Evolutionary conservation across 2,329 filamentous ascomycete genomes (phyloP), one percentile per base, ranked within the genome.

Genomic region (Fusarium denticulatum): DNA sequence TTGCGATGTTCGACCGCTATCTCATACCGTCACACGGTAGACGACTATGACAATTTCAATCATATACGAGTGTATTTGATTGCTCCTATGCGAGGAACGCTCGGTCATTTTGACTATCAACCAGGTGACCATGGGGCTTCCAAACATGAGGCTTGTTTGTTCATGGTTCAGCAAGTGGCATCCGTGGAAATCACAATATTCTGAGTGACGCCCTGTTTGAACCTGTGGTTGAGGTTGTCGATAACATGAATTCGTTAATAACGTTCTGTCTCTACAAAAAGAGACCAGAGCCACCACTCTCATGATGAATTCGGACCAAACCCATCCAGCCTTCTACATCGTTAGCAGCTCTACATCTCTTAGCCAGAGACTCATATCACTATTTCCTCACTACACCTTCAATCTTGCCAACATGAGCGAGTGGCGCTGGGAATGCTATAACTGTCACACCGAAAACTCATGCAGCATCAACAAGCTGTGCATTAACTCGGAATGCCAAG

Each of bases 31-130:
- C 65, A 59, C 46, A 53, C 52, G 40, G 49, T 24, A 28, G 15
- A 32, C 30, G 67, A 42, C 34, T 16, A 42, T 43, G 28, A 4
- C 34, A 18, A 34, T 69, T 69, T 64, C 67, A 69, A 69, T 14
- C 36, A 65, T 22, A n/a, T 24, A 42, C n/a, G 28, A 34, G 16
- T 36, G 47, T 52, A 39, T 11, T 4, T 47, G 39, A 30, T 49
- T 40, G 46, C 45, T 53, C 39, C 16, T 0, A n/a, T 50, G 43
- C 37, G 28, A 46, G 16, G 4, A 30, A 11, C 2, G 7, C 32
- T 65, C 13, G 1, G 46, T 24, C 24, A 22, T 1, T 12, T 26
- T 15, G 30, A 3, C n/a, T 58, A 2, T n/a, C 1, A 28, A 5
- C 65, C 45, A 43, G 1, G 28, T 32, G 2, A 30, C 5, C 12